Evolutionary conservation across 345 rosid genomes (phyloP).

Genomic region (Syzygium grande): DNA sequence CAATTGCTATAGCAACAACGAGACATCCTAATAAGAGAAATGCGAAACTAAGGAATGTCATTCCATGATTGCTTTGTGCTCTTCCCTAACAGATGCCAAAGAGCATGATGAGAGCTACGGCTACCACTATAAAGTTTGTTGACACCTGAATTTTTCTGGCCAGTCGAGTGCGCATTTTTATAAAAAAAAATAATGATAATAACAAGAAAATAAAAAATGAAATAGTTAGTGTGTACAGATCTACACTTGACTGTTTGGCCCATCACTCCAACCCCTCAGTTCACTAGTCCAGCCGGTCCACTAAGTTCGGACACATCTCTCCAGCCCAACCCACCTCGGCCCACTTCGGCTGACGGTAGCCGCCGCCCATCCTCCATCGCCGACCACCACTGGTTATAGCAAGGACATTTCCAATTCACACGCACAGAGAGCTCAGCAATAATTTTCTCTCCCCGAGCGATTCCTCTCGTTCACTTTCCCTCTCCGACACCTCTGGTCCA

Average conservation of each 20-base stretch:
- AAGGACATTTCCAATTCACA: background rate
- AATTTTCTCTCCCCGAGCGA: too few relatives aligned
- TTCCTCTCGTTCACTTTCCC: background rate
- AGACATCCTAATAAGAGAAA: fast-evolving
- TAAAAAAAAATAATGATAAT: too few relatives aligned
- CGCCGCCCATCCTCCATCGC: background rate
- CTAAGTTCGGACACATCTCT: background rate
- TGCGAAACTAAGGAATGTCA: too few relatives aligned
- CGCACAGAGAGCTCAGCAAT: background rate
- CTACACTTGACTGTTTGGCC: background rate
- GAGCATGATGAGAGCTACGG: background rate
- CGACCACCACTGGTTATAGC: background rate
- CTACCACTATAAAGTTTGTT: background rate
- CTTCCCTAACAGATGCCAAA: too few relatives aligned
- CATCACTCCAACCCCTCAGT: background rate
- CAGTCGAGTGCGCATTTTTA: background rate
- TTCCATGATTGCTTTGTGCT: too few relatives aligned
- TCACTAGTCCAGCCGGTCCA: background rate
- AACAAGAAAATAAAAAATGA: background rate
- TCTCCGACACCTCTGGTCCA: background rate
- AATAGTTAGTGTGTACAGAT: background rate
- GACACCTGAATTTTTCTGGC: background rate
- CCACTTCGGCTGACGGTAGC: background rate
- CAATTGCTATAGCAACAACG: too few relatives aligned
- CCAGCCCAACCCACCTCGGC: background rate